Percentiles rank a stretch among this genome's conserved stretches.
Evolutionary conservation across 352 stramenopile genomes (phyloP).

Genomic region (Hyaloperonospora brassicae): DNA sequence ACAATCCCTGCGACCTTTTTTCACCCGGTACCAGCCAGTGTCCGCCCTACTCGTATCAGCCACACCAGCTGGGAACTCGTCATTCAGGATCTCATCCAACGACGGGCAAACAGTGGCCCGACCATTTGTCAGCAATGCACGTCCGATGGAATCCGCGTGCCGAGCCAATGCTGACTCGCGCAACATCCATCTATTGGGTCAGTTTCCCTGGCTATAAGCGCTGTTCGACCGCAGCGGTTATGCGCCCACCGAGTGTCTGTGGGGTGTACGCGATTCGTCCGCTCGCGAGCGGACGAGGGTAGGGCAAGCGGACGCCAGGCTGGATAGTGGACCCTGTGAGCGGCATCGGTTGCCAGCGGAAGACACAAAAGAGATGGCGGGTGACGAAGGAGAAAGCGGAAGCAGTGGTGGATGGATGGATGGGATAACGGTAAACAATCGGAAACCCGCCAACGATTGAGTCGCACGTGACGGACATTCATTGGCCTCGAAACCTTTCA

Average conservation of each 20-base stretch:
- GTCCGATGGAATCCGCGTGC: too few relatives aligned
- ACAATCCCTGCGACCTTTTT: too few relatives aligned
- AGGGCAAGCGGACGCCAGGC: conserved; percentile 10
- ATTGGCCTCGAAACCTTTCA: conserved; percentile 5
- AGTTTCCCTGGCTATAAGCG: background rate
- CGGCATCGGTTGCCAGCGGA: conserved; percentile 12
- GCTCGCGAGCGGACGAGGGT: conserved; percentile 6
- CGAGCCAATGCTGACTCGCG: background rate
- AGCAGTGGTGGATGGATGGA: conserved; percentile 8
- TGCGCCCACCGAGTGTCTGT: conserved; percentile 1
- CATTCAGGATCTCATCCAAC: too few relatives aligned
- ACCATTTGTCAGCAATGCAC: background rate
- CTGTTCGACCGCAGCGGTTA: conserved; percentile 1
- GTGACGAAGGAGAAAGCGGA: background rate
- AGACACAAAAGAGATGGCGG: background rate
- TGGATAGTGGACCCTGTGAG: conserved; percentile 2
- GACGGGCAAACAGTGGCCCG: too few relatives aligned
- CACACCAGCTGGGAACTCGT: too few relatives aligned
- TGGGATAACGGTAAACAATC: conserved; percentile 1
- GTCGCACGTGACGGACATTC: conserved; percentile 10
- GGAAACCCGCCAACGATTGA: conserved; percentile 4
- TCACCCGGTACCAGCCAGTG: too few relatives aligned
- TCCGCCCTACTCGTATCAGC: too few relatives aligned
- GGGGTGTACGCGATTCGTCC: conserved; percentile 21
- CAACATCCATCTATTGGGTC: background rate